Evolutionary conservation across 83 land plant genomes (phyloP), one percentile per base, ranked within the genome.

Genomic region (Thuja plicata): DNA sequence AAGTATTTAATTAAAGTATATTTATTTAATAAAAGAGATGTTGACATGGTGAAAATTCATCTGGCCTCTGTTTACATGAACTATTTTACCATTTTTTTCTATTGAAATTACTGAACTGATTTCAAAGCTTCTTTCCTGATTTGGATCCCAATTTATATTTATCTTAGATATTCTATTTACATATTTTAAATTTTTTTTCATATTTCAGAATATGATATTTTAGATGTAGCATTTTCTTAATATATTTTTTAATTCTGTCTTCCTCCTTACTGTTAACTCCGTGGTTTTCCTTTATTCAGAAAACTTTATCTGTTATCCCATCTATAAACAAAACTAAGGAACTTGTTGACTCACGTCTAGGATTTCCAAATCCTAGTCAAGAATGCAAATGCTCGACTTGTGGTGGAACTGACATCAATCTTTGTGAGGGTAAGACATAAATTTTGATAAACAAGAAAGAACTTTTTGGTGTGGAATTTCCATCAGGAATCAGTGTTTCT

Each of bases 371-470:
- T 45, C 52, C 40, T 38, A 82, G 85, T 45, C 85, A 43, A 46
- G 85, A 82, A 11, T 54, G 21, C 24, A 82, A 82, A 82, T 82
- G 85, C 85, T 43, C 52, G n/a, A 43, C 52, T 1, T 82, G 85
- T 82, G 85, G 85, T 82, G 85, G 45, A 82, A 17, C 52, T 45
- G 52, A 82, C 3, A n/a, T 27, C 50, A 82, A 82, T 3, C 52
- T 82, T 24, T 82, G 85, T 45, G 85, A 82, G 30, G 85, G 85
- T 82, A 82, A 45, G 52, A n/a, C 85, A 50, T n/a, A 82, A 82
- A 82, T 8, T 45, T 45, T 45, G 30, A 45, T 10, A 82, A 8
- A 7, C 13, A 82, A 45, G 32, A 30, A 82, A 9, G 1, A 45
- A 46, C 11, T 24, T 9, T 3, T 82, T 82, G 27, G 34, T 82